A percentile compares a stretch with the other conserved stretches of the same genome.
These are phyloP conservation scores for Paraconiothyrium brasiliense DNA, from an alignment of 2,329 filamentous ascomycete species.

Conservation along the genomic window DNA sequence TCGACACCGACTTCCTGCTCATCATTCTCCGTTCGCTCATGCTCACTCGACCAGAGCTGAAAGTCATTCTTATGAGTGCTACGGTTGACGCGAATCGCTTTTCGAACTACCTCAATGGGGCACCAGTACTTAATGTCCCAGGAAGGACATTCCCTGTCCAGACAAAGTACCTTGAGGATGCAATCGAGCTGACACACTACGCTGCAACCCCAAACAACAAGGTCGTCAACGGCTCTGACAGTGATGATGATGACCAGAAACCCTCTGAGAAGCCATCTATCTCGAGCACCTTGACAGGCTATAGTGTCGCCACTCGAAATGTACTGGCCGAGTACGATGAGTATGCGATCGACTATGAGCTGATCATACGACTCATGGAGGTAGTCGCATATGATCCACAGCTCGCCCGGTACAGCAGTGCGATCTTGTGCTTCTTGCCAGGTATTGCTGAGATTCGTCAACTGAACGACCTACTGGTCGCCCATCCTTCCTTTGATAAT, in stretches of 20 bases:
- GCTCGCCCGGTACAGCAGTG: conserved; percentile 80
- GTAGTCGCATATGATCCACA: conserved; percentile 75
- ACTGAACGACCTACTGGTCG: conserved; percentile 83
- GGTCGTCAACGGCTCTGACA: conserved; percentile 62
- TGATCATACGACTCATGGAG: conserved; percentile 81
- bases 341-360: conserved; percentile 87
- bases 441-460: conserved; percentile 92
- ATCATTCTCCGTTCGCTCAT: conserved; percentile 90
- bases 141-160: conserved; percentile 93
- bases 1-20: conserved; percentile 95
- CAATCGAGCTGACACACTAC: conserved; percentile 86
- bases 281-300: conserved; percentile 72
- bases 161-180: conserved; percentile 90
- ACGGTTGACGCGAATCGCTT: conserved; percentile 94
- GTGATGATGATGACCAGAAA: conserved; percentile 57
- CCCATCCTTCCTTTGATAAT: conserved; percentile 76
- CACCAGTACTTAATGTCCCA: conserved; percentile 88
- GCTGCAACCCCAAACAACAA: conserved; percentile 47
- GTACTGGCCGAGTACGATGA: conserved; percentile 84
- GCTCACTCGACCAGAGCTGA: conserved; percentile 79
- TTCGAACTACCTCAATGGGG: conserved; percentile 84
- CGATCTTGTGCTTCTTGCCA: conserved; percentile 92
- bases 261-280: conserved; percentile 64
- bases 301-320: conserved; percentile 78
- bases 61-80: conserved; percentile 96